Percentiles rank a stretch among this genome's conserved stretches.
Evolutionary conservation across 192 early-diverging fungal genomes (phyloP).

Genomic region (Pilaira anomala): DNA sequence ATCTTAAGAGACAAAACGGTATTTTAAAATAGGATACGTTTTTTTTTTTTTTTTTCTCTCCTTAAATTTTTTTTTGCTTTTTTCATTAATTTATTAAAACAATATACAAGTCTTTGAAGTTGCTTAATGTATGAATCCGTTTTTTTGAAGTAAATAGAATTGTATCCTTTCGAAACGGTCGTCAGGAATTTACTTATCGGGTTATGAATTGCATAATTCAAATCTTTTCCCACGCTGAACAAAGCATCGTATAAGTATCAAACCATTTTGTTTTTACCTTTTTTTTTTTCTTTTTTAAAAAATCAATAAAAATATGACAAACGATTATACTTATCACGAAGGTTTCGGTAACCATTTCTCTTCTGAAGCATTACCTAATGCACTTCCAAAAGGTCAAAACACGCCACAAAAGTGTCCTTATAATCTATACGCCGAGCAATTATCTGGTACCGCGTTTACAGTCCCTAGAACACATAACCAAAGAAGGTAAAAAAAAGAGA

Average conservation of each 20-base stretch:
- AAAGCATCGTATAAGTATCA: neutral
- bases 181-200: neutral
- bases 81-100: no score
- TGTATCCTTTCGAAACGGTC: neutral
- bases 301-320: constrained; percentile 11
- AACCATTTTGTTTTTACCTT: neutral
- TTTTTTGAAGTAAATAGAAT: no score
- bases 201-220: no score
- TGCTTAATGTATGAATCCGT: no score
- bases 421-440: constrained; percentile 90
- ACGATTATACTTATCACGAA: constrained; percentile 59
- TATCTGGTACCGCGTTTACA: constrained; percentile 91
- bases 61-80: no score
- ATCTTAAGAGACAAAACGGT: no score
- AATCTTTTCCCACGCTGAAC: neutral
- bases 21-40: no score
- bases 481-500: constrained; percentile 47
- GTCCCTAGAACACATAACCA: constrained; percentile 77
- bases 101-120: no score
- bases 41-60: no score
- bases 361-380: constrained; percentile 75
- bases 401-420: constrained; percentile 88
- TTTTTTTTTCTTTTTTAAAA: neutral
- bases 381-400: constrained; percentile 88
- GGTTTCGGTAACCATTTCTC: constrained; percentile 92